Conservation (phyloP, 176 grass and related monocot genomes). For the Oropetium thomaeum region DNA sequence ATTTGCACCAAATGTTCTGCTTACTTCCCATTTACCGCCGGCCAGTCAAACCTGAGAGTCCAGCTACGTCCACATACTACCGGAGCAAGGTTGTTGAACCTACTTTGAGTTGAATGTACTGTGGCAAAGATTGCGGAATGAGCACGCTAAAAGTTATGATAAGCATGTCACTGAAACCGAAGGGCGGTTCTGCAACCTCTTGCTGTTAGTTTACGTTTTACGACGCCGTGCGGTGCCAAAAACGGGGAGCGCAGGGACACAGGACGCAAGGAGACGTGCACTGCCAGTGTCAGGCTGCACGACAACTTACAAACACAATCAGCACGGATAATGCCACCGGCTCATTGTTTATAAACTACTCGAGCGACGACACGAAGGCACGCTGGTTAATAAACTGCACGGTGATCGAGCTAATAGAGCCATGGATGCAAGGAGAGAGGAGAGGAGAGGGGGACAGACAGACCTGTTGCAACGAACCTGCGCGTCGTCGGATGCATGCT, state of each 20-base stretch:
- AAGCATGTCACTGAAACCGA: not conserved
- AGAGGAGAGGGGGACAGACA: not conserved
- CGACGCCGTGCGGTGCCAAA: not conserved
- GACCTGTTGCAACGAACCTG: constrained; percentile 84
- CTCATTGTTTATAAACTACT: not conserved
- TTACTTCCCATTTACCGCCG: not conserved
- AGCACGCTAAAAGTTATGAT: not conserved
- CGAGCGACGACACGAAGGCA: not conserved
- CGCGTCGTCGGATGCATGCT: constrained; percentile 51
- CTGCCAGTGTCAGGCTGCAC: not conserved
- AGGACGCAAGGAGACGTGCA: not conserved
- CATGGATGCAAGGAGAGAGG: not conserved
- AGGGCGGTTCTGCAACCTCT: not conserved
- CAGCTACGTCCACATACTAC: not conserved
- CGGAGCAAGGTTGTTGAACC: not conserved
- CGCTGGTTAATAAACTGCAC: constrained; percentile 8
- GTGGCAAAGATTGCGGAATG: not conserved
- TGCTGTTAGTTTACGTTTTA: not conserved
- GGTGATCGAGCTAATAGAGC: not conserved
- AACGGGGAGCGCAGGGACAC: not conserved
- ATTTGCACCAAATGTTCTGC: not conserved
- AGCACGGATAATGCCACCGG: not conserved
- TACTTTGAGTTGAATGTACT: not conserved
- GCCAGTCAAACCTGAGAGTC: not conserved
- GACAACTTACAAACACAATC: constrained; percentile 10